phyloP scores from a whole-genome alignment of 1,139 yeast species.

The Pichia norvegensis region DNA sequence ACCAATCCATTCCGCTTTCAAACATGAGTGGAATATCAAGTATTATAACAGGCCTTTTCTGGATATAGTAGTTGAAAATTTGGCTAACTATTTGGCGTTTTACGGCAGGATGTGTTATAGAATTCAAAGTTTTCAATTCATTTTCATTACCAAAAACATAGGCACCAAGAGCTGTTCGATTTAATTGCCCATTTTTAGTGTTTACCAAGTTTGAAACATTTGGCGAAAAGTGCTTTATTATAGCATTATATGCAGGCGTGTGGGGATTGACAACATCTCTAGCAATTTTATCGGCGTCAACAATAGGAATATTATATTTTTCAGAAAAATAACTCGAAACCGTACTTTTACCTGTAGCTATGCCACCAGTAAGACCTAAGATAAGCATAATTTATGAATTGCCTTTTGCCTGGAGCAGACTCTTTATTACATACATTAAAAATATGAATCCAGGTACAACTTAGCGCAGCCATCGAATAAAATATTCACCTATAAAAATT shows the following conservation, averaged over 20 bases:
- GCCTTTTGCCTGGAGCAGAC: background rate
- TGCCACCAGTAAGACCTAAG: constrained; percentile 93
- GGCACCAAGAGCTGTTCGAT: constrained; percentile 68
- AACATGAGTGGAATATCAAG: constrained; percentile 87
- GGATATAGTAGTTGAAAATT: constrained; percentile 49
- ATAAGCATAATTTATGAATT: no score
- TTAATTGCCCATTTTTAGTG: constrained; percentile 40
- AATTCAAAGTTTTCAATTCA: constrained; percentile 52
- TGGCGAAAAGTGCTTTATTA: constrained; percentile 51
- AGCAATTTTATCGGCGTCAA: constrained; percentile 91
- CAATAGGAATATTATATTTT: constrained; percentile 47
- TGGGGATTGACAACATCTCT: constrained; percentile 81
- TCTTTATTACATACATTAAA: no score
- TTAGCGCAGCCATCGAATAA: no score
- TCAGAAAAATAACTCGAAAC: constrained; percentile 57
- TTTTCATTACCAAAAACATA: constrained; percentile 59
- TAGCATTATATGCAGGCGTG: constrained; percentile 55
- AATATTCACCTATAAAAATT: no score
- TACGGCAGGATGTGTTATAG: constrained; percentile 87
- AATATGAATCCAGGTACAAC: no score
- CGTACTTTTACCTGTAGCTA: constrained; percentile 92
- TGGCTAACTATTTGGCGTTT: constrained; percentile 56
- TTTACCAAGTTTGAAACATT: constrained; percentile 49
- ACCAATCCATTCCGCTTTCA: constrained; percentile 62
- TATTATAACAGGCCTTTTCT: constrained; percentile 48